Base-by-base conservation (phyloP, 306 rosid species). In the Chamaecrista fasciculata region DNA sequence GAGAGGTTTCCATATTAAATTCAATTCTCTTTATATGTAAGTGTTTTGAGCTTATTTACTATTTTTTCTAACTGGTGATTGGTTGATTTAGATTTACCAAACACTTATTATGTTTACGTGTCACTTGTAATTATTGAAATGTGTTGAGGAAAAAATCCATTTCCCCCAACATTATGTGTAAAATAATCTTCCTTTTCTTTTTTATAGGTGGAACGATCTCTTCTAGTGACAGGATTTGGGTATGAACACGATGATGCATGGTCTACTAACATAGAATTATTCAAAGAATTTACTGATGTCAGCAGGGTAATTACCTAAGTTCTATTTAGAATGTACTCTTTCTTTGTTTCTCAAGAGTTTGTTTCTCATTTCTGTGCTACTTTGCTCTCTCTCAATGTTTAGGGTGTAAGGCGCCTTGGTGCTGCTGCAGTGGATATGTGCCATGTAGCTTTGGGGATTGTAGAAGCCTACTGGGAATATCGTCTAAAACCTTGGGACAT, bases 391-490 rank as follows among this genome's bases (percentile, higher is more conserved):
- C 42, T 59, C 44, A 70, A 80, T 75, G 66, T 56, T 48, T 40
- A 93, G 98, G 98, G 98, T 77, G 98, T 94, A 60, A 94, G 98
- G 77, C 81, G 98, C 78, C 98, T 94, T 5, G 98, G 98, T 62
- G 98, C 98, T 0, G 98, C 98, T 61, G 91, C 98, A 8, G 97
- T 94, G 60, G 98, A 94, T 80, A 94, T 90, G 98, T 88, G 97
- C 73, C 98, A 90, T 74, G 98, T 94, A 63, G 94, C 98, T 67
- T 73, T 94, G 53, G 98, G 98, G 78, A 85, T 94, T 49, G 98
- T 84, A 19, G 98, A 94, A 85, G 96, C 96, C 0, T 90, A 94
- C 69, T 94, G 98, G 98, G 98, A 94, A 79, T 94, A 94, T 84
- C 97, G 97, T 60, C 85, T 90, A 72, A 94, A 94, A 89, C 98